Base-by-base conservation (phyloP, 352 stramenopile genomes). In the Globisporangium okanoganense region DNA sequence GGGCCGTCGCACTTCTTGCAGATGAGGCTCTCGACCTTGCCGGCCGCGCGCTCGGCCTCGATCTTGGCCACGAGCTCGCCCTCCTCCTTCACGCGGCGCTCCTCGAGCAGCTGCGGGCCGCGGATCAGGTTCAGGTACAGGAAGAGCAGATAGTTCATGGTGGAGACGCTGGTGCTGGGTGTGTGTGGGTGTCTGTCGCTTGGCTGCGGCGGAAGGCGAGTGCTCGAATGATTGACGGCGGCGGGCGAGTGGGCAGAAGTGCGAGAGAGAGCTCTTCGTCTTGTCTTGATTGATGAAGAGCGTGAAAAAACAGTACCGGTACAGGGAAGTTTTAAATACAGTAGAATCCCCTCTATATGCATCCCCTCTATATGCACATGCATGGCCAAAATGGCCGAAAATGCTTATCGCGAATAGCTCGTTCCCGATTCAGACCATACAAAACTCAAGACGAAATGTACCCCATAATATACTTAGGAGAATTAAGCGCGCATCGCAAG, bases 41-140 rank as follows among this genome's bases (percentile, higher is more conserved):
- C 80, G 43, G 70, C 76, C n/a, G 74, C 67, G 55, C 76, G 75
- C 62, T 89, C 72, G 3, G 68, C 67, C 40, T 48, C 41, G n/a
- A 48, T 48, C 41, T 10, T 27, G n/a, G 41, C 41, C 14, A 48
- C 41, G 5, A 48, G 18, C n/a, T 48, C 41, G n/a, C n/a, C 41
- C 20, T 83, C 71, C 38, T 85, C 70, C 62, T 80, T 66, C 27
- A 62, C 70, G 43, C 70, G 63, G 18, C 72, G 72, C 25, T 76
- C 67, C 60, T 82, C 74, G 31, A 65, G 68, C 57, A 78, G 65
- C 52, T 75, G 77, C 47, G 83, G 83, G 0, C 80, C 83, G 57
- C 83, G 83, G 60, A 92, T 67, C 16, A 90, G 60, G 68, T 85
- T 89, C 44, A 92, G 69, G 68, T 92, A 92, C 64, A 92, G 71